These are phyloP conservation scores for Pichia scutulata DNA, from an alignment of 805 yeast genomes.

Conservation along the genomic window DNA sequence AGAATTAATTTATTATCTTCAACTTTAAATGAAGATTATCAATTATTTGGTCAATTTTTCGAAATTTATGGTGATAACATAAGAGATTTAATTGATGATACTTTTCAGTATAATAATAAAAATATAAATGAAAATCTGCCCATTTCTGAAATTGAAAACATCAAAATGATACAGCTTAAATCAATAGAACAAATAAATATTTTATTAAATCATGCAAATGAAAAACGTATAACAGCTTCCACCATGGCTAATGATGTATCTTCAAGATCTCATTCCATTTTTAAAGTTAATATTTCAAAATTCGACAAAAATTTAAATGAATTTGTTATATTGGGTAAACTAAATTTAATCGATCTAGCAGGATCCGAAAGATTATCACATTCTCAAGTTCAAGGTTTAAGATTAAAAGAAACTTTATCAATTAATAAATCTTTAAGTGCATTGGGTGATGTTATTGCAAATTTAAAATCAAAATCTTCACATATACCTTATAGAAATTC, in stretches of 20 bases:
- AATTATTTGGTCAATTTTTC: conserved; percentile 64
- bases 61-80: conserved; percentile 86
- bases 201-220: conserved; percentile 47
- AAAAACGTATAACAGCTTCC: conserved; percentile 67
- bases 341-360: conserved; percentile 85
- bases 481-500: conserved; percentile 69
- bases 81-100: conserved; percentile 50
- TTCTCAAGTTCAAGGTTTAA: conserved; percentile 71
- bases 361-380: conserved; percentile 82
- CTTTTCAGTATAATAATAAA: conserved; percentile 57
- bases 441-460: conserved; percentile 75
- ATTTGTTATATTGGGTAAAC: conserved; percentile 39
- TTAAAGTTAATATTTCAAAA: conserved; percentile 45
- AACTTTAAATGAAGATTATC: conserved; percentile 55
- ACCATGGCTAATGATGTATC: conserved; percentile 78
- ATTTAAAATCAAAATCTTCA: conserved; percentile 25
- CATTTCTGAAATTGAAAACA: conserved; percentile 40
- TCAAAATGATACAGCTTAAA: conserved; percentile 40
- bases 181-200: conserved; percentile 39
- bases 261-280: conserved; percentile 86
- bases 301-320: not conserved
- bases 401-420: conserved; percentile 80
- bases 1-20: conserved; percentile 37
- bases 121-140: conserved; percentile 40
- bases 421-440: conserved; percentile 84